Conservation (phyloP, 2,329 filamentous ascomycete genomes). For the Sporothrix mexicana region DNA sequence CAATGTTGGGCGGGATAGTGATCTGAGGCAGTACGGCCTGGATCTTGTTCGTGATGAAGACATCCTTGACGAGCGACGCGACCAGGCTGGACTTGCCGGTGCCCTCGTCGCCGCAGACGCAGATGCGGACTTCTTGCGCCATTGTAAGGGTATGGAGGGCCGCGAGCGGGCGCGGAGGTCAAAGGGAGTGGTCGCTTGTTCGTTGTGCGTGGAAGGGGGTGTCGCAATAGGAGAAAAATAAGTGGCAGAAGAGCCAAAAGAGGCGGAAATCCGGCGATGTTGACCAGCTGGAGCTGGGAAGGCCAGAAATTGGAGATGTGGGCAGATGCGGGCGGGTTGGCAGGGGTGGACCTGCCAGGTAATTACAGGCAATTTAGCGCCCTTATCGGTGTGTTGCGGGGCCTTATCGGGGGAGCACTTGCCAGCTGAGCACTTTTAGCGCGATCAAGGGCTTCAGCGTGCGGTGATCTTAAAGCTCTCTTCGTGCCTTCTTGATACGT, state of each 20-base stretch:
- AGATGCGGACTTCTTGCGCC: slow-evolving; percentile 72
- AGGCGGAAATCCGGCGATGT: slow-evolving; percentile 14
- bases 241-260: neutral
- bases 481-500: slow-evolving; percentile 5
- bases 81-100: slow-evolving; percentile 95
- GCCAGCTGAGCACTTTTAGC: neutral
- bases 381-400: slow-evolving; percentile 1
- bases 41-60: slow-evolving; percentile 95
- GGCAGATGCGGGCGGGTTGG: slow-evolving; percentile 20
- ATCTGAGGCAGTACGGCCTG: slow-evolving; percentile 93
- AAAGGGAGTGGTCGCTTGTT: slow-evolving; percentile 3
- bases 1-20: slow-evolving; percentile 89
- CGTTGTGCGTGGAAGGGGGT: neutral
- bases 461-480: neutral
- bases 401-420: slow-evolving; percentile 18
- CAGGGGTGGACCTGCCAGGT: slow-evolving; percentile 29
- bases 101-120: slow-evolving; percentile 94
- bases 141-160: neutral
- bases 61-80: slow-evolving; percentile 94
- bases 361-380: slow-evolving; percentile 12
- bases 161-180: neutral
- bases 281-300: slow-evolving; percentile 27
- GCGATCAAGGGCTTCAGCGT: slow-evolving; percentile 2
- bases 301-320: slow-evolving; percentile 27
- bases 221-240: slow-evolving; percentile 3